Evolutionary conservation across 2,329 filamentous ascomycete species (phyloP), one percentile per base, ranked within the genome.

Genomic region (Stachybotrys echinatus): DNA sequence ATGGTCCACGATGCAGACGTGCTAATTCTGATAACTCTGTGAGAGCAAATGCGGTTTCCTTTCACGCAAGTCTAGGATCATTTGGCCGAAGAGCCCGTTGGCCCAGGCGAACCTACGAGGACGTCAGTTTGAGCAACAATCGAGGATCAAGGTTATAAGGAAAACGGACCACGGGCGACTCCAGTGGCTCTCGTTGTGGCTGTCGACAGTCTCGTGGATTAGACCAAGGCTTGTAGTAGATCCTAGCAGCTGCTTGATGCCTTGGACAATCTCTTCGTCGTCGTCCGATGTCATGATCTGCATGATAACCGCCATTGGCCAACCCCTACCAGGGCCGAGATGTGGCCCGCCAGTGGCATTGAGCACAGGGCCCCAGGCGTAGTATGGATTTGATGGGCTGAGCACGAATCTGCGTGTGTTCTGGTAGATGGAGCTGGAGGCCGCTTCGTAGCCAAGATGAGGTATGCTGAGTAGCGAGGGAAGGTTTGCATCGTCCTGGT

Each of bases 251-350:
- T 83, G 69, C 43, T 58, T 74, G 47, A 95, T 70, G n/a, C 81
- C 78, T n/a, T 70, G 66, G 38, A 70, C 69, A 51, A 95, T 95
- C 73, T 95, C 90, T 0, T 74, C 74, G 47, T 92, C 88, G 50
- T 89, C 78, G 43, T 89, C 79, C 37, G 80, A 84, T 2, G 90
- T 95, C 77, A 92, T 80, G 31, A 88, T 85, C 63, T 88, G 84
- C 51, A 92, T 83, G 45, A 95, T 83, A 56, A 89, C 76, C 43
- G 83, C 88, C 89, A 95, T 95, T 2, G 91, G 90, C 91, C 91
- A 95, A 17, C 88, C 89, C 62, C 85, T 84, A 51, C 84, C 79
- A 2, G 90, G 78, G 0, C 77, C 75, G 8, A 73, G 65, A 56
- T 81, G 77, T 21, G 77, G 77, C 0, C 77, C 76, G 12, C 78